A percentile compares a stretch with the other conserved stretches of the same genome.
Conservation (phyloP, 257 asterid species). For the Solanum okadae region DNA sequence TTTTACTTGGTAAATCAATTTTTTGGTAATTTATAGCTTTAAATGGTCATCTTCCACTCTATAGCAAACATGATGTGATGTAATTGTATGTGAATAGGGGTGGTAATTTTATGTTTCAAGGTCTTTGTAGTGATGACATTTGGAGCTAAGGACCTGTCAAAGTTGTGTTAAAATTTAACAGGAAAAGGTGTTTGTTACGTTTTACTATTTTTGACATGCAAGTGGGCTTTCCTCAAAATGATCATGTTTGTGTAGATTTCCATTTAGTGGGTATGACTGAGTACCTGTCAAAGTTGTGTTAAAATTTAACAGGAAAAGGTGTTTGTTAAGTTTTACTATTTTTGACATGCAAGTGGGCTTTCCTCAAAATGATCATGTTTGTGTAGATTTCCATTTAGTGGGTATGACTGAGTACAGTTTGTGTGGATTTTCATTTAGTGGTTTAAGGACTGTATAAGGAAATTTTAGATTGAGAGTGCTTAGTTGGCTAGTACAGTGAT, state of each 20-base stretch:
- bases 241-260: neutral
- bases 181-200: neutral
- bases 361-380: neutral
- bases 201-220: neutral
- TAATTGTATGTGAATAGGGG: neutral
- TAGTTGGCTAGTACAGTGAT: neutral
- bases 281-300: neutral
- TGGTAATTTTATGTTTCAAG: neutral
- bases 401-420: neutral
- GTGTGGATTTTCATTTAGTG: neutral
- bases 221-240: neutral
- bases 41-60: neutral
- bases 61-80: neutral
- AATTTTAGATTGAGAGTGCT: neutral
- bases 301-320: neutral
- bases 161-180: neutral
- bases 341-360: neutral
- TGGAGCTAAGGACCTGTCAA: neutral
- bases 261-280: neutral
- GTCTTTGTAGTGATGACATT: neutral
- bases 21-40: neutral
- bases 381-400: neutral
- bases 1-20: conserved; percentile 60
- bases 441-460: neutral
- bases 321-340: neutral